Evolutionary conservation across 2,329 filamentous ascomycete species (phyloP), one percentile per base, ranked within the genome.

Genomic region (Botrytis pseudocinerea): DNA sequence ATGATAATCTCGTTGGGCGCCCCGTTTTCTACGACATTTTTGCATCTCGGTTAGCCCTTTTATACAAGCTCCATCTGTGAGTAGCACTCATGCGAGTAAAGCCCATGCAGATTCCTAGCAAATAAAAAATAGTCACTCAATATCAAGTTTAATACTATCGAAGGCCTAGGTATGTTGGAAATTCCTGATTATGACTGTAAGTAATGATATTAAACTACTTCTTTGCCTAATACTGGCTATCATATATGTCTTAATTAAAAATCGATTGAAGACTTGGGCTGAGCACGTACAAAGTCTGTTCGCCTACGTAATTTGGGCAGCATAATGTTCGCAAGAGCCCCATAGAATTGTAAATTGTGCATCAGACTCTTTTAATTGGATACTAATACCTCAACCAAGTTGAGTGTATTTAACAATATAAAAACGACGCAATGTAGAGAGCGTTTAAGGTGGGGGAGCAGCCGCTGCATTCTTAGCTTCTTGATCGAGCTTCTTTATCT

Each of bases 171-270:
- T 8, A 18, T 8, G 8, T 18, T 16, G n/a, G n/a, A 28, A 28
- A 54, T 16, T 2, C 6, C 2, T 18, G 51, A n/a, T 54, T 6
- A 18, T 54, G 25, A 54, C 16, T 28, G 2, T 54, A 2, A 9
- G 16, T 18, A 16, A 7, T 18, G 6, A 28, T 1, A 28, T 28
- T 6, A 18, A 18, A 18, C 6, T n/a, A 54, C 14, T 18, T 54
- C 7, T 0, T 18, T 28, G 5, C 46, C n/a, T 28, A 1, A 4
- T 54, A 1, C 0, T 28, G 18, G n/a, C 7, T 18, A 12, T 8
- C 51, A 57, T 4, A 18, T 28, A 54, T 28, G 8, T 57, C 6
- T 28, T 6, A 57, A 9, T 57, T 14, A 57, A 28, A 28, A 28
- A 18, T 57, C 7, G 3, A 14, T 57, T 2, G 14, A 57, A 18